Evolutionary conservation across 169 alveolate species (phyloP).

Genomic region (Eimeria praecox): DNA sequence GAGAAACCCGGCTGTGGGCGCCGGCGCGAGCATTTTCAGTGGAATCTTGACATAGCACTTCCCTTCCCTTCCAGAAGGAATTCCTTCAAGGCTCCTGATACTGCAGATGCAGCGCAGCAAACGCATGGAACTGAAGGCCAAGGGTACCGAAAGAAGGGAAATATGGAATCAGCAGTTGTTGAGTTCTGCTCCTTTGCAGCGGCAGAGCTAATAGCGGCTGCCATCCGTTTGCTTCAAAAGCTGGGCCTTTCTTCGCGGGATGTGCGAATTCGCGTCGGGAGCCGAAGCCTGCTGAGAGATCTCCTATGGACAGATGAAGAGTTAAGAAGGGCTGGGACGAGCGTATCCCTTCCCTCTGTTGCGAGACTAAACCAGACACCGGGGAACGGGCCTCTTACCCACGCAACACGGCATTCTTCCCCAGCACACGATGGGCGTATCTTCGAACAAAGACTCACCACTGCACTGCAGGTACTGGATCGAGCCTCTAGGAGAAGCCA

Average conservation of each 20-base stretch:
- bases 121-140: background rate
- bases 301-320: conserved; percentile 65
- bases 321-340: background rate
- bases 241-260: conserved; percentile 79
- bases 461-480: conserved; percentile 63
- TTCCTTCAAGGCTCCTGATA: background rate
- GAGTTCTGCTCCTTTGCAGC: conserved; percentile 42
- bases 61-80: background rate
- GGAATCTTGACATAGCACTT: conserved; percentile 88
- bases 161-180: background rate
- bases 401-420: background rate
- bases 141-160: background rate
- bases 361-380: background rate
- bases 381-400: background rate
- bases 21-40: conserved; percentile 88
- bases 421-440: background rate
- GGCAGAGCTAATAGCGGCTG: conserved; percentile 84
- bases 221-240: conserved; percentile 73
- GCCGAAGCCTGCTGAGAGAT: conserved; percentile 74
- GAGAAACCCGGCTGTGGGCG: conserved; percentile 85
- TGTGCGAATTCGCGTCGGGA: conserved; percentile 81
- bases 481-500: conserved; percentile 52
- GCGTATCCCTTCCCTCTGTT: background rate
- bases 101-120: conserved; percentile 2
- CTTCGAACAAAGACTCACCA: conserved; percentile 5